Evolutionary conservation across 2,329 filamentous ascomycete genomes (phyloP).

Genomic region (Ceratocystis albifundus): DNA sequence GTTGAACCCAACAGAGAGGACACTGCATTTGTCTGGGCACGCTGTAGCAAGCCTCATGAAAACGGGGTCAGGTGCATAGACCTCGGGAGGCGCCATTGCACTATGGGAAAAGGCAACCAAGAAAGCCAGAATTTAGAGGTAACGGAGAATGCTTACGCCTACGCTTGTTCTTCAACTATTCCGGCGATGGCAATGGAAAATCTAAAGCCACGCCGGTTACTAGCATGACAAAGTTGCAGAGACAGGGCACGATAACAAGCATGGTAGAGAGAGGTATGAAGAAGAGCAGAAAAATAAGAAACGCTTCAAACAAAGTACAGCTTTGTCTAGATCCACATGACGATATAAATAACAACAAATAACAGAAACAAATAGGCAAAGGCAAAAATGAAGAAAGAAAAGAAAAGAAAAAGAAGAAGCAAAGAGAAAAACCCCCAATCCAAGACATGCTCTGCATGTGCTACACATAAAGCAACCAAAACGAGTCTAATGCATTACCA

Average conservation of each 20-base stretch:
- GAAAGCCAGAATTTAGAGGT: neutral
- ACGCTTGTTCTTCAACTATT: no score
- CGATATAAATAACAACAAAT: neutral
- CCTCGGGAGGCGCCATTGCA: neutral
- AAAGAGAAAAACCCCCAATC: neutral
- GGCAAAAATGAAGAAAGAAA: neutral
- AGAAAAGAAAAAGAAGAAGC: no score
- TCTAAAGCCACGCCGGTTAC: neutral
- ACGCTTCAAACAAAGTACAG: slow-evolving; percentile 4
- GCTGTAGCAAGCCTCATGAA: slow-evolving; percentile 6
- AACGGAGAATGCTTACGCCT: no score
- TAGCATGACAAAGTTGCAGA: neutral
- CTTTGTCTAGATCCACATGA: slow-evolving; percentile 10
- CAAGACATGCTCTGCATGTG: neutral
- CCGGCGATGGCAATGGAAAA: no score
- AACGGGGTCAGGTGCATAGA: neutral
- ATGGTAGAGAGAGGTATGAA: no score
- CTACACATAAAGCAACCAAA: slow-evolving; percentile 2
- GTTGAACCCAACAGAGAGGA: neutral
- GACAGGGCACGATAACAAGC: no score
- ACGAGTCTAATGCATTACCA: slow-evolving; percentile 3
- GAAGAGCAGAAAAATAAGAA: slow-evolving; percentile 4
- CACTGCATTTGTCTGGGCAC: neutral
- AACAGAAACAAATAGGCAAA: neutral
- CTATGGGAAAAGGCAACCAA: neutral